These are phyloP conservation scores for Caloboletus inedulis DNA, from an alignment of 1,284 basidiomycete species.

Conservation along the genomic window DNA sequence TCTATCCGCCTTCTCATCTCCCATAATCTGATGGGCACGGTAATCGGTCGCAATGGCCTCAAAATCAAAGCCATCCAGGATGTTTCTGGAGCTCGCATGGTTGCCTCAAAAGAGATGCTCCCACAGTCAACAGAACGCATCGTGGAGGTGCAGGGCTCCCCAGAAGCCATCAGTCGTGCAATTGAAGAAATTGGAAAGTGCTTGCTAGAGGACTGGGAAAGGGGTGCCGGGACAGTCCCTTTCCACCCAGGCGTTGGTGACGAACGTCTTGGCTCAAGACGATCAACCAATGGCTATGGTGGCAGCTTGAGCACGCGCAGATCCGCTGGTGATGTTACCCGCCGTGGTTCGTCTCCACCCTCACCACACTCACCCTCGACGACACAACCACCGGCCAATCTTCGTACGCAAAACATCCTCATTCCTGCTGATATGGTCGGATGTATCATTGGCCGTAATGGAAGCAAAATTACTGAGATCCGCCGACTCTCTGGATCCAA, in stretches of 20 bases:
- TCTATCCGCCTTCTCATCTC: constrained; percentile 95
- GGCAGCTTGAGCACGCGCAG: constrained; percentile 50
- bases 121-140: constrained; percentile 98
- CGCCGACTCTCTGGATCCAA: constrained; percentile 93
- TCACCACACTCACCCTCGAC: constrained; percentile 55
- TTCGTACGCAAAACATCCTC: constrained; percentile 98
- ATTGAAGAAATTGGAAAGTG: constrained; percentile 95
- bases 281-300: constrained; percentile 44
- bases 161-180: constrained; percentile 88
- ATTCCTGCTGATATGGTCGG: constrained; percentile 99
- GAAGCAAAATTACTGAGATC: constrained; percentile 98
- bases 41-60: constrained; percentile 94
- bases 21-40: constrained; percentile 98
- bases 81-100: constrained; percentile 93
- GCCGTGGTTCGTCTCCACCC: constrained; percentile 51
- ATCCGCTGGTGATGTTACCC: constrained; percentile 50
- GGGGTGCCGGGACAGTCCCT: constrained; percentile 88
- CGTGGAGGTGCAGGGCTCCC: constrained; percentile 92
- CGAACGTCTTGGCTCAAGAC: constrained; percentile 56
- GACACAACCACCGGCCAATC: constrained; percentile 61
- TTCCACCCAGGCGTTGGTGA: constrained; percentile 91
- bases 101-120: constrained; percentile 98
- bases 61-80: constrained; percentile 99
- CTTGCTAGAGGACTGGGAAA: constrained; percentile 95
- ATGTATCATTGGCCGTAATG: constrained; percentile 95